phyloP scores from a whole-genome alignment of 305 asterid genomes.

The Euphrasia arctica region DNA sequence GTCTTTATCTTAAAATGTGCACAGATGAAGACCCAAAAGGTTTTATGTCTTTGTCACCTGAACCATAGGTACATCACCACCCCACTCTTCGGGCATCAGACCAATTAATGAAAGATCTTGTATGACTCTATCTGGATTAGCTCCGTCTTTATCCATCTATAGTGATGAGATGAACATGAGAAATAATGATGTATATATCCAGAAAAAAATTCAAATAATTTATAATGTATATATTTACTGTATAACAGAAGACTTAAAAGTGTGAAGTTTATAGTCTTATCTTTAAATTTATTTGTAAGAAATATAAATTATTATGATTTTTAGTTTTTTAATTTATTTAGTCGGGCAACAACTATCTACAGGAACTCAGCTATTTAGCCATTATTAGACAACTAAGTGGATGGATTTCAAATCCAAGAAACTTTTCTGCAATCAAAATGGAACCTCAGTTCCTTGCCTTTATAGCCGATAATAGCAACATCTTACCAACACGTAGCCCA shows the following conservation, averaged over 20 bases:
- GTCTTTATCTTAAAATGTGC: constrained; percentile 2
- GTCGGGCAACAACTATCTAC: background rate
- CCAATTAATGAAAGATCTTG: constrained; percentile 89
- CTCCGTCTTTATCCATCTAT: constrained; percentile 96
- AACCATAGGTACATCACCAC: constrained; percentile 92
- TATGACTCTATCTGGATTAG: constrained; percentile 89
- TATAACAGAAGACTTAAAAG: no score
- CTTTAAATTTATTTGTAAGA: no score
- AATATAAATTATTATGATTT: no score
- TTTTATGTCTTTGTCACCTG: constrained; percentile 56
- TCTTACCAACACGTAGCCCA: constrained; percentile 14
- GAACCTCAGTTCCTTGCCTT: no score
- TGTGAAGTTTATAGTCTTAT: no score
- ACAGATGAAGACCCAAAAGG: constrained; percentile 12
- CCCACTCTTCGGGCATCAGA: constrained; percentile 99
- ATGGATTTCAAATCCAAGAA: no score
- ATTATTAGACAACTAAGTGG: constrained; percentile 17
- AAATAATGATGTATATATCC: background rate
- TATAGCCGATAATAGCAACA: background rate
- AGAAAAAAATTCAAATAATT: no score
- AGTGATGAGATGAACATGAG: constrained; percentile 22
- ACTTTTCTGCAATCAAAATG: no score
- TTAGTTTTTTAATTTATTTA: no score
- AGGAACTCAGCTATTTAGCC: background rate
- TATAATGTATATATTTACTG: no score